Conservation (phyloP, 768 basidiomycete genomes). For the Mycena alexandri region DNA sequence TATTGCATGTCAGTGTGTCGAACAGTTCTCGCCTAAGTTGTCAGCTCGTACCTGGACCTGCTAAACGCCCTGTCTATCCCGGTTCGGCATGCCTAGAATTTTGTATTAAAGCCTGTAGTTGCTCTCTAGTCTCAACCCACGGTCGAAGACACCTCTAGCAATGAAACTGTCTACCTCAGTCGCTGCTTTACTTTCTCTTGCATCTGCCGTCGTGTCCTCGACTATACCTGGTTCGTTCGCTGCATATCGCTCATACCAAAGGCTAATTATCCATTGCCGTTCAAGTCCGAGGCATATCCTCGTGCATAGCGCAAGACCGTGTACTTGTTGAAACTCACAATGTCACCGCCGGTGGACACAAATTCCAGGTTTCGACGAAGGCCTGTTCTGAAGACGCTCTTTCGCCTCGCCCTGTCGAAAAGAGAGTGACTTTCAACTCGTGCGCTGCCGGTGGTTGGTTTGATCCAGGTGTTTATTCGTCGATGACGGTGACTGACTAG, state of each 20-base stretch:
- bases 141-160: no score
- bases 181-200: constrained; percentile 15
- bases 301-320: constrained; percentile 5
- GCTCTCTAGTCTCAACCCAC: constrained; percentile 1
- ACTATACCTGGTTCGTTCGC: not conserved
- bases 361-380: constrained; percentile 22
- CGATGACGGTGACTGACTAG: not conserved
- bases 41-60: no score
- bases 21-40: no score
- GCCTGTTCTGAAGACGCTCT: constrained; percentile 21
- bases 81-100: constrained; percentile 3
- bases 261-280: not conserved
- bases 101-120: constrained; percentile 8
- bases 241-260: not conserved
- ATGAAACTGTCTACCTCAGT: constrained; percentile 19
- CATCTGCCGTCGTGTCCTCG: constrained; percentile 4
- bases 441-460: not conserved
- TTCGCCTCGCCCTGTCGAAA: constrained; percentile 4
- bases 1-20: no score
- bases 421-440: constrained; percentile 9
- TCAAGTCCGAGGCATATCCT: constrained; percentile 4
- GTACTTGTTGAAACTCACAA: constrained; percentile 29
- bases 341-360: constrained; percentile 23
- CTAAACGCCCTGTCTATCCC: no score
- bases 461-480: not conserved